Conservation (phyloP, 768 basidiomycete genomes). For the Xanthoconium purpureum region DNA sequence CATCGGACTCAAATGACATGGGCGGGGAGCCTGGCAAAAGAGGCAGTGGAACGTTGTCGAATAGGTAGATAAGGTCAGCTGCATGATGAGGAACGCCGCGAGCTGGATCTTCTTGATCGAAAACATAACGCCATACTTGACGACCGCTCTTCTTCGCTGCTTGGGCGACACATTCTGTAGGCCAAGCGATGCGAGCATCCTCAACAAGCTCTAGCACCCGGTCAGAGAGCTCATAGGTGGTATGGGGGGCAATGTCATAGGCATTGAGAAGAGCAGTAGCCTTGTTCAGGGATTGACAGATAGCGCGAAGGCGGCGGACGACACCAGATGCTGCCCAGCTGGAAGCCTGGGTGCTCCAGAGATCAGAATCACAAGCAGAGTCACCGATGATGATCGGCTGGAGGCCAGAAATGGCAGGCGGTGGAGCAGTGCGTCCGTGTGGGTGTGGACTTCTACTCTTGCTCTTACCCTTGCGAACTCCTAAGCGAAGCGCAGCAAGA, state of each 20-base stretch:
- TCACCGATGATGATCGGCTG: slow-evolving; percentile 80
- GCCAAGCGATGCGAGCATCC: slow-evolving; percentile 75
- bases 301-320: slow-evolving; percentile 66
- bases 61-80: slow-evolving; percentile 73
- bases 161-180: slow-evolving; percentile 60
- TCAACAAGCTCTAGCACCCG: slow-evolving; percentile 71
- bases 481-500: slow-evolving; percentile 23
- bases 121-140: slow-evolving; percentile 77
- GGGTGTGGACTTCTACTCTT: slow-evolving; percentile 31
- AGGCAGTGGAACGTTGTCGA: slow-evolving; percentile 68
- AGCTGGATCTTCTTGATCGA: slow-evolving; percentile 75
- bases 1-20: slow-evolving; percentile 35
- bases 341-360: slow-evolving; percentile 59
- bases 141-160: slow-evolving; percentile 49
- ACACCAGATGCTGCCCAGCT: slow-evolving; percentile 61
- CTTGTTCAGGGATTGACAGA: slow-evolving; percentile 66
- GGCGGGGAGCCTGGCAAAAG: slow-evolving; percentile 34
- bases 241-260: slow-evolving; percentile 66
- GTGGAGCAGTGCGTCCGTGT: slow-evolving; percentile 10
- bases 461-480: slow-evolving; percentile 22
- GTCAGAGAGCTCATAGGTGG: slow-evolving; percentile 64
- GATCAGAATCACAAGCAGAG: slow-evolving; percentile 58
- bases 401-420: slow-evolving; percentile 21
- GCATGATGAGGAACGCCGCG: slow-evolving; percentile 66
- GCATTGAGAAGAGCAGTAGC: slow-evolving; percentile 60